phyloP scores from a whole-genome alignment of 106 monocot species.

The Dioscorea dumetorum region DNA sequence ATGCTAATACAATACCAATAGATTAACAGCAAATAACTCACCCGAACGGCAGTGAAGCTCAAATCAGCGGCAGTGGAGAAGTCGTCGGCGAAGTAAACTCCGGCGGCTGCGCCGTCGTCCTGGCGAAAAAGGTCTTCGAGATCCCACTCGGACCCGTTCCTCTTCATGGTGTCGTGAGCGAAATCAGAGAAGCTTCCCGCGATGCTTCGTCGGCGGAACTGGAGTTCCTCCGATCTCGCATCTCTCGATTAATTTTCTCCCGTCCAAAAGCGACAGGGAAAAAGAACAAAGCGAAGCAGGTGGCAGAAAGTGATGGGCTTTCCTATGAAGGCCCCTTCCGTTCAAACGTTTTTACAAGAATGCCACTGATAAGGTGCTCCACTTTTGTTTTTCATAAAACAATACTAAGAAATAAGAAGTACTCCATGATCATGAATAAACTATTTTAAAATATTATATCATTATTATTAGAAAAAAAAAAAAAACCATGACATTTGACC shows the following conservation, averaged over 20 bases:
- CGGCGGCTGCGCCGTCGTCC: not conserved
- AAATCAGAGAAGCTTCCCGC: too few species aligned
- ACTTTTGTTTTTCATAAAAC: too few species aligned
- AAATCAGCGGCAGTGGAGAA: not conserved
- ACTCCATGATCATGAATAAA: too few species aligned
- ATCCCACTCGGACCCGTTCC: conserved; percentile 6
- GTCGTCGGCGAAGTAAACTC: not conserved
- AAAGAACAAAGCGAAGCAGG: not conserved
- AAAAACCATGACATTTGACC: too few species aligned
- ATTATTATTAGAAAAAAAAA: too few species aligned
- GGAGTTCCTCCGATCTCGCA: not conserved
- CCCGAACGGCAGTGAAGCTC: not conserved
- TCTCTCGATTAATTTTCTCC: not conserved
- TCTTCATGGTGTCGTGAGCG: not conserved
- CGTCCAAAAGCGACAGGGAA: not conserved
- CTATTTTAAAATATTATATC: too few species aligned
- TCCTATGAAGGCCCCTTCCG: not conserved
- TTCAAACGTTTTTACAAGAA: not conserved
- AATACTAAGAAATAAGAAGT: too few species aligned
- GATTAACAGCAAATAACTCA: not conserved
- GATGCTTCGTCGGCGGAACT: not conserved
- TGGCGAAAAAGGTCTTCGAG: not conserved
- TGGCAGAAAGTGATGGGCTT: not conserved
- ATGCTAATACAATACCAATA: not conserved
- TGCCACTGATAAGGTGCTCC: not conserved